Conservation (phyloP, 1,139 yeast genomes). For the Zhuliangozyma blackwelliae region DNA sequence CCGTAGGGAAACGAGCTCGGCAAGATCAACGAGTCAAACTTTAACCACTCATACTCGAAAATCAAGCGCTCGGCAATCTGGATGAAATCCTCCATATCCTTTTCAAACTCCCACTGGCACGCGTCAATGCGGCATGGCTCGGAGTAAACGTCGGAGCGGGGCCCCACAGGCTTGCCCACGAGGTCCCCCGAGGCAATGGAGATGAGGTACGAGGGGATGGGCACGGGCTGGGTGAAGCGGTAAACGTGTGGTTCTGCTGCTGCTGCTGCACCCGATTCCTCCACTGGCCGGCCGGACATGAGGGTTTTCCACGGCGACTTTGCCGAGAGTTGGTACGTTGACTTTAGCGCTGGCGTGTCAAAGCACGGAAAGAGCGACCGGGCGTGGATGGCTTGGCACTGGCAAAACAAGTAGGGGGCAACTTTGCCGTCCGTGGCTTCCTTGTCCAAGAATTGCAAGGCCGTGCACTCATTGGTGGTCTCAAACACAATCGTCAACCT, state of each 20-base stretch:
- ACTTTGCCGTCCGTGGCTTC: slow-evolving; percentile 74
- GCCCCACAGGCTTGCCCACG: slow-evolving; percentile 68
- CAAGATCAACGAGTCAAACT: slow-evolving; percentile 74
- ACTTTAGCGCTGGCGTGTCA: slow-evolving; percentile 84
- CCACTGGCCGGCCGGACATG: slow-evolving; percentile 58
- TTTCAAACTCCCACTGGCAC: slow-evolving; percentile 75
- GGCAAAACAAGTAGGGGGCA: slow-evolving; percentile 79
- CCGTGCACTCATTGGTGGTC: slow-evolving; percentile 76
- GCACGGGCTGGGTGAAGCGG: slow-evolving; percentile 66
- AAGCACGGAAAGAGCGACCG: slow-evolving; percentile 86
- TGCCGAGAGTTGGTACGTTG: slow-evolving; percentile 57
- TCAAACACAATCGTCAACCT: slow-evolving; percentile 46
- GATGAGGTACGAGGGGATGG: slow-evolving; percentile 80
- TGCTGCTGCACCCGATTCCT: slow-evolving; percentile 4
- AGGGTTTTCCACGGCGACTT: slow-evolving; percentile 64
- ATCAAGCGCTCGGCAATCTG: slow-evolving; percentile 74
- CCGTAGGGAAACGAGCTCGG: slow-evolving; percentile 90
- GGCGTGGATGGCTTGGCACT: slow-evolving; percentile 89
- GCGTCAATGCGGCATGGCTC: slow-evolving; percentile 68
- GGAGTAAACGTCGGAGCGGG: slow-evolving; percentile 76
- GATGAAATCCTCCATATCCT: slow-evolving; percentile 77
- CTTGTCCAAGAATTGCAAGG: slow-evolving; percentile 77
- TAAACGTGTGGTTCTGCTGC: slow-evolving; percentile 19
- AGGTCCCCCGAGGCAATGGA: slow-evolving; percentile 87
- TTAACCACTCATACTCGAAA: slow-evolving; percentile 83